These are phyloP conservation scores for Amoeboaphelidium protococcarum DNA, from an alignment of 371 early-diverging fungal species.

Conservation along the genomic window DNA sequence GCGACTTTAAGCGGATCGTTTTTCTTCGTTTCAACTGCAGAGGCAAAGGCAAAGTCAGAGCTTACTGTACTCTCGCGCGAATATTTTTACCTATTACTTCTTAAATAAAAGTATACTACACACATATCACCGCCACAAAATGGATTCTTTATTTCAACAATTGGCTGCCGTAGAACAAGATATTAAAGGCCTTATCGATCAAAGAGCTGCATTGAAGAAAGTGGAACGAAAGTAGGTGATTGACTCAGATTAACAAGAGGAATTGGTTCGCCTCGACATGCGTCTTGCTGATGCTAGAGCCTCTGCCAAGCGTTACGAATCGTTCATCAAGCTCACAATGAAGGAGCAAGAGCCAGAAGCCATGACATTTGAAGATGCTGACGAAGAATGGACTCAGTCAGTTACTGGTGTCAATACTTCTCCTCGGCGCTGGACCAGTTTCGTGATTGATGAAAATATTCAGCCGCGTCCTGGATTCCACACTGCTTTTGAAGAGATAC, in stretches of 20 bases:
- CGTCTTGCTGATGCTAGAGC: conserved; percentile 1
- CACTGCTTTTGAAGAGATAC: conserved; percentile 2
- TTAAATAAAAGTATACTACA: no score
- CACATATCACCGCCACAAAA: no score
- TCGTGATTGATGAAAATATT: conserved; percentile 1
- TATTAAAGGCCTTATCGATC: conserved; percentile 3
- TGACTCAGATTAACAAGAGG: conserved; percentile 3
- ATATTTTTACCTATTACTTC: no score
- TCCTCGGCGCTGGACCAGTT: conserved; percentile 2
- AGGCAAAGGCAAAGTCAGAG: no score
- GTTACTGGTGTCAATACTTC: conserved; percentile 5
- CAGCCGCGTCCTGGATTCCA: conserved; percentile 3
- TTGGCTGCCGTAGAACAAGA: conserved; percentile 1
- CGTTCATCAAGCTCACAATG: background rate
- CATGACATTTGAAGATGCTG: conserved; percentile 6
- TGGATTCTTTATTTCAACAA: conserved; percentile 2
- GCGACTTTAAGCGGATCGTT: no score
- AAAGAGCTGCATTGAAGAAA: conserved; percentile 4
- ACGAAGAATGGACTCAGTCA: conserved; percentile 6
- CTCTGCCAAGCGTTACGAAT: conserved; percentile 3
- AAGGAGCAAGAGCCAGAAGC: conserved; percentile 5
- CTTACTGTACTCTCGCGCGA: no score
- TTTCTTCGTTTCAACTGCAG: no score
- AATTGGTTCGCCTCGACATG: conserved; percentile 4
- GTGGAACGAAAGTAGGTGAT: conserved; percentile 1